Percentiles rank a stretch among this genome's conserved stretches.
phyloP scores from a whole-genome alignment of 2,329 filamentous ascomycete species.

The Didymella sp. region DNA sequence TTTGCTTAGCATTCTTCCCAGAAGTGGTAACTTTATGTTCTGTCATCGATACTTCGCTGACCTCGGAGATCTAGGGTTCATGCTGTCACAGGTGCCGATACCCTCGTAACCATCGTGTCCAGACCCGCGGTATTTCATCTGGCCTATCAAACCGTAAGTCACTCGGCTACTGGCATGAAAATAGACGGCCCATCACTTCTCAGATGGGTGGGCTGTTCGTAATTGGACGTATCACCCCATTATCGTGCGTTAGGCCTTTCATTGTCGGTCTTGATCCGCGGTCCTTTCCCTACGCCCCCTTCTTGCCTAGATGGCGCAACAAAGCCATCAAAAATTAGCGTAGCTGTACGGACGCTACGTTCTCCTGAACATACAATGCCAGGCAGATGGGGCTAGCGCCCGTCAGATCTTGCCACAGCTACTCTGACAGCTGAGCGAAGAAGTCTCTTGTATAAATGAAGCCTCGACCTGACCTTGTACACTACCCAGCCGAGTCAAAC shows the following conservation, averaged over 20 bases:
- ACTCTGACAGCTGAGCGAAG: neutral
- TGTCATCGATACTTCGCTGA: conserved; percentile 15
- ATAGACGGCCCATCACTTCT: neutral
- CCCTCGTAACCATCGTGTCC: conserved; percentile 15
- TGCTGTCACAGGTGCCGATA: conserved; percentile 24
- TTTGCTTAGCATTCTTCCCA: conserved; percentile 14
- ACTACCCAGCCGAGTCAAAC: conserved; percentile 17
- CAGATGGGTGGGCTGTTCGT: neutral
- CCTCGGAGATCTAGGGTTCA: conserved; percentile 15
- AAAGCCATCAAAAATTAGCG: conserved; percentile 9
- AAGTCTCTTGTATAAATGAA: conserved; percentile 15
- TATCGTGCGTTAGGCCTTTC: conserved; percentile 22
- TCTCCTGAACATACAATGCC: conserved; percentile 5
- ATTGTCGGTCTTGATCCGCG: conserved; percentile 4
- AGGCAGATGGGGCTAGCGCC: conserved; percentile 1
- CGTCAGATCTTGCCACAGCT: conserved; percentile 2
- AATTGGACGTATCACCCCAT: conserved; percentile 8
- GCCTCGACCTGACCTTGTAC: conserved; percentile 17
- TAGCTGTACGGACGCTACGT: conserved; percentile 1
- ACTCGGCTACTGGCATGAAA: neutral
- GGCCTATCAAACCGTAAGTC: conserved; percentile 12
- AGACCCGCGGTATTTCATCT: conserved; percentile 17
- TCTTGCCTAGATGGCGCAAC: conserved; percentile 1
- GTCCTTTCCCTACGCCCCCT: neutral
- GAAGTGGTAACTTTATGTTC: conserved; percentile 8